phyloP scores from a whole-genome alignment of 768 basidiomycete species.

The Pleurotus djamor region DNA sequence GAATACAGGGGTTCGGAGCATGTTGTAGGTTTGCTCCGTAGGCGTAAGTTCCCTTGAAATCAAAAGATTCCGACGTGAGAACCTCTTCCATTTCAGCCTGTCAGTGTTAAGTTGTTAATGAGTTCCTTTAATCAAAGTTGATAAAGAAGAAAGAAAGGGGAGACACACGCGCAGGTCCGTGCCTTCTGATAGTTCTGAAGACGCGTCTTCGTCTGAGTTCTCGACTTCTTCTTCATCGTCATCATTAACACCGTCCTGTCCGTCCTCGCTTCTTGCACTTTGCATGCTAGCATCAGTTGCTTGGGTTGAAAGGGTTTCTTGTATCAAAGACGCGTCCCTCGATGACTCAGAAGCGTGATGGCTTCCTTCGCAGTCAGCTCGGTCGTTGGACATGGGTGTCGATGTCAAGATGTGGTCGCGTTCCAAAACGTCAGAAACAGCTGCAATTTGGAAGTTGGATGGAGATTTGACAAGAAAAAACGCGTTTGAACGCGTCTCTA shows the following conservation, averaged over 20 bases:
- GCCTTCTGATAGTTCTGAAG: neutral
- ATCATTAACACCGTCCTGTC: neutral
- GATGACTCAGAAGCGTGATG: too few species aligned
- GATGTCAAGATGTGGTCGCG: too few species aligned
- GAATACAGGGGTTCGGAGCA: conserved; percentile 39
- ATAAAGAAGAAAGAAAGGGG: neutral
- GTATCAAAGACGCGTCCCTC: too few species aligned
- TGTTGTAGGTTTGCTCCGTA: conserved; percentile 17
- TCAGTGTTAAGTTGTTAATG: neutral
- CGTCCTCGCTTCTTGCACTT: neutral
- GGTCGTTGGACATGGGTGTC: too few species aligned
- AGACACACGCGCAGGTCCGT: neutral
- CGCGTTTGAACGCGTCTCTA: too few species aligned
- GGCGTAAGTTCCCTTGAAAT: conserved; percentile 31
- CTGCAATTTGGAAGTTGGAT: too few species aligned
- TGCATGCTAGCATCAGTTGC: neutral
- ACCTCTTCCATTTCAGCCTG: conserved; percentile 29
- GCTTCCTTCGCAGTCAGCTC: too few species aligned
- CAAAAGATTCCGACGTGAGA: conserved; percentile 20
- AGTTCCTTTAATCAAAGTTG: neutral
- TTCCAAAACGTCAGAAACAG: too few species aligned
- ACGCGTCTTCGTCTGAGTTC: neutral
- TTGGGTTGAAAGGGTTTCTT: neutral
- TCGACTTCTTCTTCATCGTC: neutral
- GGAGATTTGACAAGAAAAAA: too few species aligned